Base-by-base conservation (phyloP, 805 yeast genomes). In the Clavispora asparagi region DNA sequence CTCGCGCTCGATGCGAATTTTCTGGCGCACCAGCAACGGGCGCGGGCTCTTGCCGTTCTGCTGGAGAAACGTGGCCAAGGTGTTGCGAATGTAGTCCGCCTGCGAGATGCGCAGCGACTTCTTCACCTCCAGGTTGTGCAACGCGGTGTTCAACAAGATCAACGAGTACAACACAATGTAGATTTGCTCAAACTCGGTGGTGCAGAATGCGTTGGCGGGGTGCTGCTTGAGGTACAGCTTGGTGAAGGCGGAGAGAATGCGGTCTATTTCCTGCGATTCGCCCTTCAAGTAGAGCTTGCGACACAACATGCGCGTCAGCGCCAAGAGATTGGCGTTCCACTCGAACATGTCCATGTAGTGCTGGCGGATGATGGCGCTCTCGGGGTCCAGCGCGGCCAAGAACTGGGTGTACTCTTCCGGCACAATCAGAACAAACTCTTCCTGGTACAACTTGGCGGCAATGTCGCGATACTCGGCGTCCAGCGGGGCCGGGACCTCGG, bases 261-360 rank as follows among this genome's bases (percentile, higher is more conserved):
- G 74, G 63, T 87, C 94, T 43, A 88, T 81, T 56, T 84, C 85
- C 56, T 85, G 91, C 3, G 94, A 81, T 64, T 89, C 96, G 7
- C 92, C 96, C 57, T 81, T 80, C 56, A 89, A 73, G 63, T 83
- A 85, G n/a, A 88, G 59, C 52, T 74, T 78, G 33, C 76, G 73
- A 53, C 95, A 87, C 29, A 88, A 67, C 39, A 63, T 62, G 29
- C 89, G 68, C 14, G 89, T 71, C 1, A 89, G 71, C 2, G 64
- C 62, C 37, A 87, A 65, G 40, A 88, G 64, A 46, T 79, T 77
- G n/a, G 69, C 56, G 41, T 73, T 75, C 65, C 77, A 73, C 41
- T 65, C 53, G 59, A 77, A 78, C 30, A 70, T 55, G 45, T 70
- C 65, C 79, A 78, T 72, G 55, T 76, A 78, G 46, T 67, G 56